Evolutionary conservation across 2,329 filamentous ascomycete genomes (phyloP).

Genomic region (Venturia carpophila): DNA sequence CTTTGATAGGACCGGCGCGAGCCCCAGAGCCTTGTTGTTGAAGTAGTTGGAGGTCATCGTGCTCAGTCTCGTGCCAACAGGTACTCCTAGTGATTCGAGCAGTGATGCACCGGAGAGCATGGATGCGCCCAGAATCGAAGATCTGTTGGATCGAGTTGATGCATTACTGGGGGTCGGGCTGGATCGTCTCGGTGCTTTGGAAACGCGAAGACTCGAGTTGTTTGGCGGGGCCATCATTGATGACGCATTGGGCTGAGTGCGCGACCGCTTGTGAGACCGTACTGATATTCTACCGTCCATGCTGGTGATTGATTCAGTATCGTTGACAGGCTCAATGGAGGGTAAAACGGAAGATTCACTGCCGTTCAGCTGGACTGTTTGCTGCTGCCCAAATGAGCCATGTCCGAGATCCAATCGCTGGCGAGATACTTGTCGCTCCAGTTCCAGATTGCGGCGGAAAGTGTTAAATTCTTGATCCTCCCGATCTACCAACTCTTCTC

Average conservation of each 20-base stretch:
- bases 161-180: conserved; percentile 5
- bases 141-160: conserved; percentile 3
- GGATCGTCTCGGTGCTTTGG: conserved; percentile 1
- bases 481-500: neutral
- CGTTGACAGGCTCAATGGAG: neutral
- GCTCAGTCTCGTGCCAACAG: conserved; percentile 8
- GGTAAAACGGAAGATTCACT: neutral
- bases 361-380: neutral
- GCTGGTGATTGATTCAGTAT: neutral
- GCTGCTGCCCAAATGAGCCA: neutral
- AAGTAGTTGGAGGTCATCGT: conserved; percentile 16
- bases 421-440: neutral
- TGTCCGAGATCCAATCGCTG: neutral
- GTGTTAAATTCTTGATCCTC: conserved; percentile 7
- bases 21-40: conserved; percentile 14
- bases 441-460: conserved; percentile 7
- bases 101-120: conserved; percentile 13
- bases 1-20: neutral
- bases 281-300: neutral
- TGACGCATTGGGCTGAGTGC: conserved; percentile 6
- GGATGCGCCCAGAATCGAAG: neutral
- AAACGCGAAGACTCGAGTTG: neutral
- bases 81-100: neutral
- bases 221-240: neutral
- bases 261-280: conserved; percentile 13